phyloP scores from a whole-genome alignment of 257 asterid species.

The Forsythia viridissima region DNA sequence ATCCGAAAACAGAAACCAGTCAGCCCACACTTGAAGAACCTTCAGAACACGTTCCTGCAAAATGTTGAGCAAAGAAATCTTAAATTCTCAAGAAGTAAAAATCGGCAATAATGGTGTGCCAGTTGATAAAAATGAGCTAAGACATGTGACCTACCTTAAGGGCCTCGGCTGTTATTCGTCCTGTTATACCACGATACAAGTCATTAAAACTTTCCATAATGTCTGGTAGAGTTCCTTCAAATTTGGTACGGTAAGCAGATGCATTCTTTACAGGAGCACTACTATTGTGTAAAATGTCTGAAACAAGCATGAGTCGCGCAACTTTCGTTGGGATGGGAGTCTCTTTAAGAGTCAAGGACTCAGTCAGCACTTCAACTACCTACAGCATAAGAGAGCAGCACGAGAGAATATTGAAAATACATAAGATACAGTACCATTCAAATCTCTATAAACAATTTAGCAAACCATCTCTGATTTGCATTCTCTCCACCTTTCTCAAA shows the following conservation, averaged over 20 bases:
- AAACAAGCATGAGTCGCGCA: conserved; percentile 98
- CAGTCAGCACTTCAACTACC: conserved; percentile 97
- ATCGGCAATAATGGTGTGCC: neutral
- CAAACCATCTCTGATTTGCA: neutral
- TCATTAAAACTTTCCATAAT: conserved; percentile 60
- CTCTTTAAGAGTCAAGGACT: conserved; percentile 94
- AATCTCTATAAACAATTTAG: neutral
- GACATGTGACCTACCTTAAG: conserved; percentile 59
- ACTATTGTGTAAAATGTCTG: conserved; percentile 96
- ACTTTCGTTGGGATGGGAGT: conserved; percentile 97
- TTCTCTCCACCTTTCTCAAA: neutral
- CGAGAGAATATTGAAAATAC: conserved; percentile 1
- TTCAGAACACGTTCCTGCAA: conserved; percentile 54
- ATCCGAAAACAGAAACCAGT: conserved; percentile 61
- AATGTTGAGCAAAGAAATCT: conserved; percentile 27
- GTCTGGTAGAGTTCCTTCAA: conserved; percentile 67
- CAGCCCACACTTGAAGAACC: conserved; percentile 65
- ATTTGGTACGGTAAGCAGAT: conserved; percentile 93
- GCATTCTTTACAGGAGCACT: conserved; percentile 94
- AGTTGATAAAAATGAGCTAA: neutral
- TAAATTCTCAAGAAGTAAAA: conserved; percentile 22
- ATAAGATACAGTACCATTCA: neutral
- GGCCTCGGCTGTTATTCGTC: conserved; percentile 94
- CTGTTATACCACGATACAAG: conserved; percentile 74
- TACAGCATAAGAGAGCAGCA: conserved; percentile 33